Evolutionary conservation across 2,329 filamentous ascomycete species (phyloP).

Genomic region (Talaromyces sp.): DNA sequence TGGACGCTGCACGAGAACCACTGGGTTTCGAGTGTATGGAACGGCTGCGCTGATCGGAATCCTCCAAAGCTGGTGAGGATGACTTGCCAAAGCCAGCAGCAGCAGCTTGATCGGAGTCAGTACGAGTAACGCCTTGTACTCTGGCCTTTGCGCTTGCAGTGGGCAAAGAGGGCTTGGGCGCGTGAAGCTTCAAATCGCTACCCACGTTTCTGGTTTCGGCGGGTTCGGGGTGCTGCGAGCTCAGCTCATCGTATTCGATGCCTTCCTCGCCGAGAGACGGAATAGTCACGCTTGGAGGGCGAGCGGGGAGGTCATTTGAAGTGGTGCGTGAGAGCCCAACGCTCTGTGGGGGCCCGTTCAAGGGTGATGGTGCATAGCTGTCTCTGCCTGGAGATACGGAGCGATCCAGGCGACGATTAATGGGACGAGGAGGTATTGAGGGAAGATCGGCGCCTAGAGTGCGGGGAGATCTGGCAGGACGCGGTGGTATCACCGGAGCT

Average conservation of each 20-base stretch:
- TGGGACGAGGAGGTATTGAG: constrained; percentile 69
- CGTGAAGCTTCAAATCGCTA: constrained; percentile 78
- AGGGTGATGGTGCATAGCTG: constrained; percentile 76
- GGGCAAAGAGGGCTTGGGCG: constrained; percentile 81
- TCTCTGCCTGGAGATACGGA: constrained; percentile 72
- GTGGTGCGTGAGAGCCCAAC: constrained; percentile 27
- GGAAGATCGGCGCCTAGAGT: constrained; percentile 38
- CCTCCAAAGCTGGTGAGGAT: constrained; percentile 43
- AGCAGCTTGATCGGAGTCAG: constrained; percentile 81
- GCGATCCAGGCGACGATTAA: constrained; percentile 61
- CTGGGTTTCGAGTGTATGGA: constrained; percentile 60
- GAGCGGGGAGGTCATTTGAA: constrained; percentile 41
- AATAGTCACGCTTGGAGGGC: constrained; percentile 71
- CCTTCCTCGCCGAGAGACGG: constrained; percentile 88
- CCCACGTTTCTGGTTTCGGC: constrained; percentile 73
- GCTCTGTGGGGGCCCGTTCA: constrained; percentile 62
- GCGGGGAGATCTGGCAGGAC: constrained; percentile 53
- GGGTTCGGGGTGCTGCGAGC: constrained; percentile 48
- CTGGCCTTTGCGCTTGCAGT: constrained; percentile 74
- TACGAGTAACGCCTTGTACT: constrained; percentile 79
- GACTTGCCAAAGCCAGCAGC: constrained; percentile 73
- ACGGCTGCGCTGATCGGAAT: constrained; percentile 52
- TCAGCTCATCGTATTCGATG: constrained; percentile 70
- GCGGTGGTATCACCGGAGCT: constrained; percentile 57
- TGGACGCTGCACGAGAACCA: constrained; percentile 45